Conservation (phyloP, 1,139 yeast species). For the Barnettozyma hawaiiensis region DNA sequence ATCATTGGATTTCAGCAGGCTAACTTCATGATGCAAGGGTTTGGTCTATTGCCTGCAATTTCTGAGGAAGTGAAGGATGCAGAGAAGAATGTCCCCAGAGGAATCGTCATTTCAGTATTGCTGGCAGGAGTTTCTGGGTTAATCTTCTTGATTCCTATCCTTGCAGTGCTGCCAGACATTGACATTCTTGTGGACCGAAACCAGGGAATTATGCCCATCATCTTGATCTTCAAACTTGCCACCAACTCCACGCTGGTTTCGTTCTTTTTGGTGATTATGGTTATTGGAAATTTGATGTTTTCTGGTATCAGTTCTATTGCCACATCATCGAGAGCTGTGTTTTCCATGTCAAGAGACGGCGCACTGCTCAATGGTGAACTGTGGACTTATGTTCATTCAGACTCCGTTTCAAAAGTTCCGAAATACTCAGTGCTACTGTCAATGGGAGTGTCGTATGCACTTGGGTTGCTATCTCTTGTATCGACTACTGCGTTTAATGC, state of each 20-base stretch:
- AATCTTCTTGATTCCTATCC: slow-evolving; percentile 63
- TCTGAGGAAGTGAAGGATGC: slow-evolving; percentile 79
- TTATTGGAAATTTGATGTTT: slow-evolving; percentile 66
- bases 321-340: slow-evolving; percentile 82
- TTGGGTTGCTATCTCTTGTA: slow-evolving; percentile 61
- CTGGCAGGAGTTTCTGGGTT: slow-evolving; percentile 64
- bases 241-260: slow-evolving; percentile 66
- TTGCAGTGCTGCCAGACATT: slow-evolving; percentile 66
- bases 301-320: slow-evolving; percentile 79
- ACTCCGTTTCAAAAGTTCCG: slow-evolving; percentile 56
- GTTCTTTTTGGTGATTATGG: slow-evolving; percentile 56
- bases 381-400: slow-evolving; percentile 61
- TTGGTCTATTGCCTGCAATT: slow-evolving; percentile 75
- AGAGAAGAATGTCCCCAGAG: slow-evolving; percentile 72
- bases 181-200: slow-evolving; percentile 49
- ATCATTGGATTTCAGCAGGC: slow-evolving; percentile 74
- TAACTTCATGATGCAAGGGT: slow-evolving; percentile 75
- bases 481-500: slow-evolving; percentile 79
- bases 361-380: slow-evolving; percentile 67
- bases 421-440: slow-evolving; percentile 66
- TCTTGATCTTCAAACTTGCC: slow-evolving; percentile 57
- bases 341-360: slow-evolving; percentile 84
- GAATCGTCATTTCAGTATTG: slow-evolving; percentile 60
- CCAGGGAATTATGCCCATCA: slow-evolving; percentile 57
- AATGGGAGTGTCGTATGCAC: slow-evolving; percentile 54